These are phyloP conservation scores for Plenodomus tracheiphilus DNA, from an alignment of 2,329 filamentous ascomycete genomes.

Conservation along the genomic window DNA sequence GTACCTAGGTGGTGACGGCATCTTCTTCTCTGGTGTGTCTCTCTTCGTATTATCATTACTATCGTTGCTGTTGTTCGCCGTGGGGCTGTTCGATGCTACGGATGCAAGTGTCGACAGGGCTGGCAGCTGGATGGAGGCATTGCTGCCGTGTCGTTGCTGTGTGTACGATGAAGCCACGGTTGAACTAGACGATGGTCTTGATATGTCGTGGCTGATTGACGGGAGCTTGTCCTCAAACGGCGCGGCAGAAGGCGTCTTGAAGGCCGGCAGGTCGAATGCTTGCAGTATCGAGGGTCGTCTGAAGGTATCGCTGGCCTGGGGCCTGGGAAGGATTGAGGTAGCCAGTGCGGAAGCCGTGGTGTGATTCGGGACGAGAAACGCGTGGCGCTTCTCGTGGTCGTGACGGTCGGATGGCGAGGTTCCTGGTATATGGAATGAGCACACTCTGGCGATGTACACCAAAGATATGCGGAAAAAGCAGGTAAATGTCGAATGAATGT, in stretches of 20 bases:
- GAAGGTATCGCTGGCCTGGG: slow-evolving; percentile 59
- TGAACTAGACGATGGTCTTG: slow-evolving; percentile 58
- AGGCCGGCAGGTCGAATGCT: slow-evolving; percentile 51
- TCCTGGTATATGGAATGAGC: slow-evolving; percentile 9
- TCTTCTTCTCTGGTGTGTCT: slow-evolving; percentile 30
- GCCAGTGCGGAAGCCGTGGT: slow-evolving; percentile 63
- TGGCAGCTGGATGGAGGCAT: slow-evolving; percentile 53
- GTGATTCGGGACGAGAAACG: slow-evolving; percentile 41
- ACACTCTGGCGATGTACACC: slow-evolving; percentile 16
- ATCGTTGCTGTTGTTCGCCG: slow-evolving; percentile 43
- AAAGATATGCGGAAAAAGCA: slow-evolving; percentile 17
- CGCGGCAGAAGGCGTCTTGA: slow-evolving; percentile 48
- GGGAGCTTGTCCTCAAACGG: slow-evolving; percentile 52
- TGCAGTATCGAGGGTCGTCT: slow-evolving; percentile 55
- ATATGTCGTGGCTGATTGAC: slow-evolving; percentile 54
- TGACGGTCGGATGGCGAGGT: slow-evolving; percentile 3
- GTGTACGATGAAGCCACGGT: slow-evolving; percentile 51
- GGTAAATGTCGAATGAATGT: slow-evolving; percentile 27
- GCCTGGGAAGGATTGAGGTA: slow-evolving; percentile 60
- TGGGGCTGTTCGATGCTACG: slow-evolving; percentile 56
- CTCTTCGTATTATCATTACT: slow-evolving; percentile 26
- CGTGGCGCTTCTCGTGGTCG: slow-evolving; percentile 36
- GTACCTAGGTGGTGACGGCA: slow-evolving; percentile 37
- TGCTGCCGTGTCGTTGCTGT: slow-evolving; percentile 46
- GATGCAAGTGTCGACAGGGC: slow-evolving; percentile 64